Percentiles rank a stretch among this genome's conserved stretches.
Conservation (phyloP, 2,329 filamentous ascomycete species). For the Fusarium tuaranense region DNA sequence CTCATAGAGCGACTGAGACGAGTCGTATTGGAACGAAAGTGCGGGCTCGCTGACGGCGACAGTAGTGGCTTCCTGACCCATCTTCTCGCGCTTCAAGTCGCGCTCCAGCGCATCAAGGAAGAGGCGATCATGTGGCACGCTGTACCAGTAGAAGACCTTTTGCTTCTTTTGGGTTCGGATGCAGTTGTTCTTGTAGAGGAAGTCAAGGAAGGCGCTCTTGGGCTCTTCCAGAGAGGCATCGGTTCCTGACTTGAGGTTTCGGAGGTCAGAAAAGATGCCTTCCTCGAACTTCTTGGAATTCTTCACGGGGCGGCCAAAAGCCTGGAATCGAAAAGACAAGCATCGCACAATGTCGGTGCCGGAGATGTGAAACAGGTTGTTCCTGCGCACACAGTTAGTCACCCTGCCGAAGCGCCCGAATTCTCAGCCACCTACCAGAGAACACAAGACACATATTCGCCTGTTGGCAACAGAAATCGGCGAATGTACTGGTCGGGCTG, state of each 20-base stretch:
- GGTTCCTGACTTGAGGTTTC: slow-evolving; percentile 97
- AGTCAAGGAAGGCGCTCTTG: slow-evolving; percentile 98
- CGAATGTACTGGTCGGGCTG: slow-evolving; percentile 96
- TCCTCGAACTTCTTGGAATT: slow-evolving; percentile 99
- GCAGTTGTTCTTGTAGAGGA: slow-evolving; percentile 99
- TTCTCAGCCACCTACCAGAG: slow-evolving; percentile 70
- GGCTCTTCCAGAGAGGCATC: slow-evolving; percentile 98
- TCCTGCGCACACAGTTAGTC: slow-evolving; percentile 54
- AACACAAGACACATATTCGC: slow-evolving; percentile 98
- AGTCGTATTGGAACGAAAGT: slow-evolving; percentile 98
- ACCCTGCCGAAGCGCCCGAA: background rate
- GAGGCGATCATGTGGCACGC: slow-evolving; percentile 95
- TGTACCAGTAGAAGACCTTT: slow-evolving; percentile 99
- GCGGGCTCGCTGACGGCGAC: slow-evolving; percentile 97
- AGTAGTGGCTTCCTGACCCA: slow-evolving; percentile 97
- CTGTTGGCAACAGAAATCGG: slow-evolving; percentile 93
- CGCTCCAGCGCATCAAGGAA: slow-evolving; percentile 98
- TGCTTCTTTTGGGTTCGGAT: slow-evolving; percentile 99
- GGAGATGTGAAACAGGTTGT: slow-evolving; percentile 99
- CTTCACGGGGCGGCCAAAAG: slow-evolving; percentile 97
- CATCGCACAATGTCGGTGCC: slow-evolving; percentile 99
- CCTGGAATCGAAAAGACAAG: slow-evolving; percentile 97
- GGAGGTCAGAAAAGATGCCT: slow-evolving; percentile 97
- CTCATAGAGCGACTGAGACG: slow-evolving; percentile 98
- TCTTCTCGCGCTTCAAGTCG: slow-evolving; percentile 98